These are phyloP conservation scores for Strobilomyces dryophilus DNA, from an alignment of 768 basidiomycete genomes.

Conservation along the genomic window DNA sequence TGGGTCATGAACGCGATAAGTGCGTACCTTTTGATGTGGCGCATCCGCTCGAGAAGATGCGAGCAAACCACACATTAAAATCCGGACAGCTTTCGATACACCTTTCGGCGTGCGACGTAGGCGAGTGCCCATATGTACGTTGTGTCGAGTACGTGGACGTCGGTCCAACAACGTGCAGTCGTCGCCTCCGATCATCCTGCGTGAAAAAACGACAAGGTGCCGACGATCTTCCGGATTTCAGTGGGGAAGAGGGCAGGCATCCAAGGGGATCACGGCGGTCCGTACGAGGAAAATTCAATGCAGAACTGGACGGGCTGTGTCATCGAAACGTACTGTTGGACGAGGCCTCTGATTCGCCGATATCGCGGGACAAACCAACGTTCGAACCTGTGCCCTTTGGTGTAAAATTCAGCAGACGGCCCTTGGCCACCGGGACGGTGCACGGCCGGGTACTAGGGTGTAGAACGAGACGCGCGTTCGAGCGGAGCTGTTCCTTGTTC, in stretches of 20 bases:
- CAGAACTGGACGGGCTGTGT: neutral
- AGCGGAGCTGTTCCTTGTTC: conserved; percentile 34
- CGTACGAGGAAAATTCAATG: conserved; percentile 5
- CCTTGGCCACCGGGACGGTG: neutral
- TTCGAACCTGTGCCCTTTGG: neutral
- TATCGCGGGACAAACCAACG: neutral
- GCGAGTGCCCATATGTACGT: neutral
- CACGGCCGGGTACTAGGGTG: neutral
- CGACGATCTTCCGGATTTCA: neutral
- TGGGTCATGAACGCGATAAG: neutral
- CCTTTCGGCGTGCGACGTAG: neutral
- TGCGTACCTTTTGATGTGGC: neutral
- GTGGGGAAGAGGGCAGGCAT: neutral
- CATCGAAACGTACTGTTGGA: neutral
- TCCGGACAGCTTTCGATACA: neutral
- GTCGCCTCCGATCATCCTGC: neutral
- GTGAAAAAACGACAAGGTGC: neutral
- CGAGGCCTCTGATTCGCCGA: neutral
- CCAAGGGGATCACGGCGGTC: neutral
- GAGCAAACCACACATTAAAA: neutral
- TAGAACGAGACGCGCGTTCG: conserved; percentile 17
- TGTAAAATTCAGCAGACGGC: neutral
- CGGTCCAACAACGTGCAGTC: neutral
- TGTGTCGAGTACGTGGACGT: neutral
- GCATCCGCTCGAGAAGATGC: neutral